A percentile compares a stretch with the other conserved stretches of the same genome.
These are phyloP conservation scores for Clarireedia monteithiana DNA, from an alignment of 2,329 filamentous ascomycete species.

Conservation along the genomic window DNA sequence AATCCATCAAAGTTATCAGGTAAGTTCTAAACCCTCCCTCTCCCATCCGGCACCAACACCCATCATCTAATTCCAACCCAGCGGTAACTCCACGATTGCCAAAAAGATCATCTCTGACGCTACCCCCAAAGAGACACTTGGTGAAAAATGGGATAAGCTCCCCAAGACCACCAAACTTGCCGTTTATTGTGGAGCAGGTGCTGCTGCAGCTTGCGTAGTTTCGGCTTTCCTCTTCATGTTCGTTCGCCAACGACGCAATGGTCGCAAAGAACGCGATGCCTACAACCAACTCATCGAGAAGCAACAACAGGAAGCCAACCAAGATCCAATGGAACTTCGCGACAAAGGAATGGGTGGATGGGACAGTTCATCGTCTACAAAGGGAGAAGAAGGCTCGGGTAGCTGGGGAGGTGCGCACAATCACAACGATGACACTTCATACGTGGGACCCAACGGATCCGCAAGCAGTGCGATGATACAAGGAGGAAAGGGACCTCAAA, in stretches of 20 bases:
- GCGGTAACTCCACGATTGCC: constrained; percentile 49
- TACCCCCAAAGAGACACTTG: constrained; percentile 33
- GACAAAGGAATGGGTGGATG: constrained; percentile 26
- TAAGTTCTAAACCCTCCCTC: constrained; percentile 33
- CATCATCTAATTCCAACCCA: constrained; percentile 26
- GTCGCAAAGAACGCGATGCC: constrained; percentile 41
- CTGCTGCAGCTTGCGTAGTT: constrained; percentile 37
- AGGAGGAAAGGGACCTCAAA: too few species aligned
- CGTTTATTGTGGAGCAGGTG: constrained; percentile 43
- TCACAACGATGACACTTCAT: constrained; percentile 4
- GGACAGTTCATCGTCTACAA: constrained; percentile 16
- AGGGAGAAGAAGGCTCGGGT: constrained; percentile 24
- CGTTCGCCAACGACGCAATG: constrained; percentile 45
- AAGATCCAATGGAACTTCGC: constrained; percentile 25
- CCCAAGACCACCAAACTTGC: constrained; percentile 42
- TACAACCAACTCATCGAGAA: constrained; percentile 27
- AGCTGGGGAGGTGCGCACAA: constrained; percentile 17
- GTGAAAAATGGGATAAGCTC: constrained; percentile 48
- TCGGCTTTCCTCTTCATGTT: constrained; percentile 43
- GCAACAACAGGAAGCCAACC: constrained; percentile 24
- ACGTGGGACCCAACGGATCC: constrained; percentile 1
- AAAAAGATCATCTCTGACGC: constrained; percentile 32
- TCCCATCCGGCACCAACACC: background rate
- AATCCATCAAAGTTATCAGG: constrained; percentile 53
- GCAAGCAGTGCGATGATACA: background rate